phyloP scores from a whole-genome alignment of 345 rosid species.

The Cardamine occulta region DNA sequence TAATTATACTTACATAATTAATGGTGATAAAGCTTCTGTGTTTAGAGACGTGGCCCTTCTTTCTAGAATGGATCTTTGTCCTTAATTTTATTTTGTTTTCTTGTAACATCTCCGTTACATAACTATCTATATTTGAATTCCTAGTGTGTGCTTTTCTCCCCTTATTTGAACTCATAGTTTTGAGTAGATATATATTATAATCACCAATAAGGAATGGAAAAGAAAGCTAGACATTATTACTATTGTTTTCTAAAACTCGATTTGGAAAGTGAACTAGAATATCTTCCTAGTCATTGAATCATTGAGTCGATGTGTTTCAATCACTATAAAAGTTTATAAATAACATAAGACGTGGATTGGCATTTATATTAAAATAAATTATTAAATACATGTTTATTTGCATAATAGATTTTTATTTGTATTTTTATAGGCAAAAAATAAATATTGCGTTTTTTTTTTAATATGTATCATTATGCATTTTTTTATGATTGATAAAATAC shows the following conservation, averaged over 20 bases:
- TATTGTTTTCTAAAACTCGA: background rate
- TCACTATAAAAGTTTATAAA: background rate
- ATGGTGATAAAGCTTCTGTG: constrained; percentile 40
- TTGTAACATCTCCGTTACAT: constrained; percentile 15
- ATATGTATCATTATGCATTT: too few relatives aligned
- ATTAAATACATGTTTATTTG: too few relatives aligned
- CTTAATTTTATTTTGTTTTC: constrained; percentile 8
- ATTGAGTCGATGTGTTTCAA: background rate
- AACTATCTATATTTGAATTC: constrained; percentile 15
- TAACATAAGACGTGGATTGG: too few relatives aligned
- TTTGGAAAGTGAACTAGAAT: background rate
- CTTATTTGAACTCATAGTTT: background rate
- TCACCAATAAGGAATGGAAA: background rate
- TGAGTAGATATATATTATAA: background rate
- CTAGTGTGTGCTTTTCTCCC: background rate
- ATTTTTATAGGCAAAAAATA: too few relatives aligned
- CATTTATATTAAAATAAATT: too few relatives aligned
- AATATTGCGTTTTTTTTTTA: too few relatives aligned
- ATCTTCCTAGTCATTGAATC: background rate
- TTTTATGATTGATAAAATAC: too few relatives aligned
- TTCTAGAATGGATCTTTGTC: constrained; percentile 46
- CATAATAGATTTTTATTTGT: too few relatives aligned
- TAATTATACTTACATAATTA: constrained; percentile 27
- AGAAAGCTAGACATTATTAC: background rate
- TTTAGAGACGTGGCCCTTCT: constrained; percentile 44